Base-by-base conservation (phyloP, 2,329 filamentous ascomycete species). In the Aotearoamyces nothofagi region DNA sequence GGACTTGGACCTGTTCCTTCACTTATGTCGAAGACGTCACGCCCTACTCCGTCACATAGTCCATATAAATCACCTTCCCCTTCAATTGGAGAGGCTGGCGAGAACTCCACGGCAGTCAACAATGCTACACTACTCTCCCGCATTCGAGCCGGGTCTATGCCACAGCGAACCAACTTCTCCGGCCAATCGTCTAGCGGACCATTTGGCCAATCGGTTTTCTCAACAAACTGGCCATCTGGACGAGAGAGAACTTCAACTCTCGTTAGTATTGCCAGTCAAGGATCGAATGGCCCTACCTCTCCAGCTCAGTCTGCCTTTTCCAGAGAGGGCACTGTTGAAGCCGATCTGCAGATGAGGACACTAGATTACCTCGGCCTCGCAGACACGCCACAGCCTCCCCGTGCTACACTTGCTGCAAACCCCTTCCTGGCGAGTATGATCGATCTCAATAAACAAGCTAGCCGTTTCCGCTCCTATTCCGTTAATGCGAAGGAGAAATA, bases 401-500 rank as follows among this genome's bases (percentile, higher is more conserved):
- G 76, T 37, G 77, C 80, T 27, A 78, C 76, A 37, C 60, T 92
- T 37, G 74, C 74, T 23, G 60, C 61, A 23, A 75, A 80, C 6
- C 76, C 79, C 3, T 78, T 83, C 39, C 63, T 87, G 17, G 75
- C 78, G 24, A 79, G 79, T 45, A 60, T 87, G 35, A 74, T 76
- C 36, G 77, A 81, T 49, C 68, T 82, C 40, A 78, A 76, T 39
- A 79, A 71, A 49, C 79, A 80, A 43, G 66, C 77, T 24, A 96
- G 80, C 51, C 74, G 90, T 29, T 92, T 96, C 62, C 75, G 90
- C 26, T 98, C 90, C 2, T 96, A 94, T 53, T 98, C 90, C 1
- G 90, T 98, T 39, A 98, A 98, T 54, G 92, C 92, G 32, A 94
- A 92, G 55, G 87, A 96, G 51, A 92, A 90, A 52, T 96, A 96